Percentiles rank a stretch among this genome's conserved stretches.
Conservation (phyloP, 1,139 yeast species). For the Hemisphaericaspora lyxosophila region DNA sequence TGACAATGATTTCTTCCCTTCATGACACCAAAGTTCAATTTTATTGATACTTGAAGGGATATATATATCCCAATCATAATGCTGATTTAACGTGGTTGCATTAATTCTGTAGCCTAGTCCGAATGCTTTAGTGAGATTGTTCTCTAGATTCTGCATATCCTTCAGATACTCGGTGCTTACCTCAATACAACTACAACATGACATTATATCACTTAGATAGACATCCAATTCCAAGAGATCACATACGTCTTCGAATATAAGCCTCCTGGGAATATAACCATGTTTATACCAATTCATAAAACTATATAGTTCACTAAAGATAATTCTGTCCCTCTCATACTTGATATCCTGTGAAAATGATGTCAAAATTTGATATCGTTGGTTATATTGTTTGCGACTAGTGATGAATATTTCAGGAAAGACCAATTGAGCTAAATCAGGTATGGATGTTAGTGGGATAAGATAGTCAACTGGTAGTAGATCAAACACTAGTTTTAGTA, state of each 20-base stretch:
- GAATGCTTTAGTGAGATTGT: background rate
- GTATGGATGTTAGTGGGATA: slow-evolving; percentile 2
- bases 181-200: background rate
- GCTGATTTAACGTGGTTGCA: slow-evolving; percentile 1
- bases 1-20: background rate
- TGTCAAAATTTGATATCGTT: background rate
- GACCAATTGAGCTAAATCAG: slow-evolving; percentile 1
- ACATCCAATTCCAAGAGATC: slow-evolving; percentile 2
- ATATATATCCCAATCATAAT: background rate
- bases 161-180: slow-evolving; percentile 3
- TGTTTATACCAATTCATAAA: background rate
- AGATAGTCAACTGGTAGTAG: slow-evolving; percentile 7
- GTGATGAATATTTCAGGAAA: background rate
- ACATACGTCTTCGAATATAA: slow-evolving; percentile 4
- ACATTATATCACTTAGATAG: background rate
- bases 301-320: background rate
- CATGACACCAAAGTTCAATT: slow-evolving; percentile 3
- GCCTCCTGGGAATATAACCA: background rate
- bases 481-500: slow-evolving; percentile 6
- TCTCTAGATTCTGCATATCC: background rate
- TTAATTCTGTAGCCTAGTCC: slow-evolving; percentile 2
- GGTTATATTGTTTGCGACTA: background rate
- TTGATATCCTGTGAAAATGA: background rate
- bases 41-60: background rate
- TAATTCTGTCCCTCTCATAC: background rate